A percentile compares a stretch with the other conserved stretches of the same genome.
Evolutionary conservation across 1,284 basidiomycete genomes (phyloP).

Genomic region (Golubevia sp.): DNA sequence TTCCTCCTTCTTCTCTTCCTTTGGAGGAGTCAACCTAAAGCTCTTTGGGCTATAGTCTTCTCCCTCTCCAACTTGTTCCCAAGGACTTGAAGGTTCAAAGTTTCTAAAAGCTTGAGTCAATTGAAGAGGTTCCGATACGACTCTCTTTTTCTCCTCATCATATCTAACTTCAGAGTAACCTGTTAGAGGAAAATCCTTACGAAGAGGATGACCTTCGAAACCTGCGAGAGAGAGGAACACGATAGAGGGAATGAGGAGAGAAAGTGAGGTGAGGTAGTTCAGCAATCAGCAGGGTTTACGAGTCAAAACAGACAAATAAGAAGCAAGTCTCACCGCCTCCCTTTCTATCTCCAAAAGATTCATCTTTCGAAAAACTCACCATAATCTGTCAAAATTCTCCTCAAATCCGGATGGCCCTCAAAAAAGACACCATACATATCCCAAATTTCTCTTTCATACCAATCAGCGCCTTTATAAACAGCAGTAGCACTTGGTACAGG

Average conservation of each 20-base stretch:
- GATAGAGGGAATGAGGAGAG: not conserved
- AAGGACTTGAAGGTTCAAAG: constrained; percentile 85
- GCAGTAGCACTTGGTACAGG: constrained; percentile 82
- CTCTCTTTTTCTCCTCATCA: constrained; percentile 97
- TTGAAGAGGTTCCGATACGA: constrained; percentile 96
- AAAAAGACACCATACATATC: constrained; percentile 99
- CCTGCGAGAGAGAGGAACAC: constrained; percentile 65
- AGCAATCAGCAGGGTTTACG: too few species aligned
- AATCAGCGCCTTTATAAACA: constrained; percentile 89
- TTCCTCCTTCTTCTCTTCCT: constrained; percentile 59
- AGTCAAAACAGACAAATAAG: too few species aligned
- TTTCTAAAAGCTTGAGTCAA: constrained; percentile 98
- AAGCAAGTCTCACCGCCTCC: too few species aligned
- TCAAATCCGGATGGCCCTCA: constrained; percentile 90
- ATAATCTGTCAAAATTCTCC: constrained; percentile 97
- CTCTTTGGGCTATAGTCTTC: constrained; percentile 69
- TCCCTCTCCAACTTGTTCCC: constrained; percentile 94
- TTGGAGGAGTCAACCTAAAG: constrained; percentile 63
- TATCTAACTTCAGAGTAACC: constrained; percentile 98
- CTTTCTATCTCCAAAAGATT: not conserved
- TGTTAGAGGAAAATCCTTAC: constrained; percentile 97
- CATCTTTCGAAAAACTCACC: constrained; percentile 67
- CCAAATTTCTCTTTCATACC: constrained; percentile 99
- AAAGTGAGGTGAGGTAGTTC: too few species aligned
- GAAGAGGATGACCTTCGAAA: constrained; percentile 95